A percentile compares a stretch with the other conserved stretches of the same genome.
phyloP scores from a whole-genome alignment of 2,329 filamentous ascomycete genomes.

The Chaetomium strumarium region DNA sequence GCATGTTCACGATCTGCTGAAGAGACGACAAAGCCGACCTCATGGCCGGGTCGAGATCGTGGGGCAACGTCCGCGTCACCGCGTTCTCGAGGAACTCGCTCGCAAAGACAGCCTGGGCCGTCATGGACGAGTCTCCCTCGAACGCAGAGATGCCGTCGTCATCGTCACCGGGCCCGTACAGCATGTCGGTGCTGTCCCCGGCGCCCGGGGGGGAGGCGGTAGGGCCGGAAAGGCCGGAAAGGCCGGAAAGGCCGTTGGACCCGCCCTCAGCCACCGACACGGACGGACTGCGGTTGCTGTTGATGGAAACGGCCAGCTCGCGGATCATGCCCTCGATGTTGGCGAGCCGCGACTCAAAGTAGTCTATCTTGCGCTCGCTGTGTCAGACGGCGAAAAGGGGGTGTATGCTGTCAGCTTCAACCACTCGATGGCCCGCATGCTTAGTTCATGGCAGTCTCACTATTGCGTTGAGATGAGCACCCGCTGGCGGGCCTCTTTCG shows the following conservation, averaged over 20 bases:
- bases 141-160: conserved; percentile 38
- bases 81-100: conserved; percentile 49
- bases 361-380: conserved; percentile 31
- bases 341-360: conserved; percentile 34
- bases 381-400: conserved; percentile 34
- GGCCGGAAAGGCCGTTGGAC: neutral
- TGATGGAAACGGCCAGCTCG: conserved; percentile 26
- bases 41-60: conserved; percentile 45
- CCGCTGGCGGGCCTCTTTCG: conserved; percentile 49
- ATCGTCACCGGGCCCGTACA: conserved; percentile 26
- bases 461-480: conserved; percentile 57
- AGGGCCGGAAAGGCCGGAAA: neutral
- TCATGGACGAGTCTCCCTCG: conserved; percentile 44
- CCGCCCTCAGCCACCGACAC: conserved; percentile 11
- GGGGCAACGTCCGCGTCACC: conserved; percentile 43
- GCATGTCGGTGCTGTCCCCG: conserved; percentile 5
- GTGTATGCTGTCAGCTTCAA: too few relatives aligned
- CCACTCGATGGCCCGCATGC: neutral
- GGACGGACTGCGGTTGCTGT: conserved; percentile 16
- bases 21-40: conserved; percentile 46
- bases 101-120: conserved; percentile 48
- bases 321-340: conserved; percentile 35
- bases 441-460: conserved; percentile 33
- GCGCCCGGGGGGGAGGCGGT: conserved; percentile 3
- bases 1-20: conserved; percentile 47